phyloP scores from a whole-genome alignment of 179 eudicot species.

The Sideroxylon spinosum region DNA sequence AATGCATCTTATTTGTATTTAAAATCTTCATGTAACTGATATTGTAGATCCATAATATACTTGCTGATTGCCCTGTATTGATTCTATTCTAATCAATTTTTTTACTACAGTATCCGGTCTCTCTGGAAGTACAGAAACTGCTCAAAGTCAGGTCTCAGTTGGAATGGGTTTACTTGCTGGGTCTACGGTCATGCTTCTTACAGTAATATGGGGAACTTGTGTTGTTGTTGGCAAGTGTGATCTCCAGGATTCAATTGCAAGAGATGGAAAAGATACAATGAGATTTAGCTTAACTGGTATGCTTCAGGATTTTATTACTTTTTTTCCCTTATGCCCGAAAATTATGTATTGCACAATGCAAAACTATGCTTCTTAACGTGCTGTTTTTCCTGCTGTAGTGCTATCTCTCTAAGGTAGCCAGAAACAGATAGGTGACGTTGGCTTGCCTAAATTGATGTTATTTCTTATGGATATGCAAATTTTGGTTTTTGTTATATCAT shows the following conservation, averaged over 20 bases:
- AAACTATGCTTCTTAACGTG: no score
- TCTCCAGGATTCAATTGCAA: conserved; percentile 23
- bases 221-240: conserved; percentile 66
- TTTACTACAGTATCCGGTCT: conserved; percentile 61
- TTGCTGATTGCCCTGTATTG: no score
- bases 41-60: no score
- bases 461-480: not conserved
- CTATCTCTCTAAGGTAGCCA: not conserved
- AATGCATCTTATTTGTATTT: no score
- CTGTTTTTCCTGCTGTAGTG: no score
- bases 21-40: no score
- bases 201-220: conserved; percentile 83
- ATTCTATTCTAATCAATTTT: not conserved
- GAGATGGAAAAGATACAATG: conserved; percentile 33
- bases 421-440: not conserved
- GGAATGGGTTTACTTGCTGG: conserved; percentile 94
- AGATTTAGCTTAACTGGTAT: conserved; percentile 40
- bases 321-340: not conserved
- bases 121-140: conserved; percentile 59
- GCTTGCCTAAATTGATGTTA: not conserved
- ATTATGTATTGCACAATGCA: no score
- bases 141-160: conserved; percentile 79
- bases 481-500: not conserved
- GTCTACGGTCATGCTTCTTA: conserved; percentile 80
- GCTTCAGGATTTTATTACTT: not conserved